Conservation (phyloP, 2,329 filamentous ascomycete genomes). For the Penicillium hordei region DNA sequence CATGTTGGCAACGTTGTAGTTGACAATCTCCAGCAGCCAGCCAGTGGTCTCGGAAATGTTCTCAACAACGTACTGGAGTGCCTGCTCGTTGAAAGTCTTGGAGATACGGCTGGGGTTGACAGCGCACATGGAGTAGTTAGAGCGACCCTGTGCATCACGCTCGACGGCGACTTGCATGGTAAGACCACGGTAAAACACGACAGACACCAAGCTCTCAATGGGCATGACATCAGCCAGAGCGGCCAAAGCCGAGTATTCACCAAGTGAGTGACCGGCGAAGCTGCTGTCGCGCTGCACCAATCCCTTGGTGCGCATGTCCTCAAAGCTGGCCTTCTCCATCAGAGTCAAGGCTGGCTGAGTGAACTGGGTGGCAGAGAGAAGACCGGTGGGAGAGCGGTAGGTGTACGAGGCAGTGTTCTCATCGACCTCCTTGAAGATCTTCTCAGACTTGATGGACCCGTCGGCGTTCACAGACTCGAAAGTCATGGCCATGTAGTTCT, state of each 20-base stretch:
- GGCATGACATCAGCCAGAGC: slow-evolving; percentile 98
- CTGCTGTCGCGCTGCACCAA: slow-evolving; percentile 94
- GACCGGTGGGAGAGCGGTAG: slow-evolving; percentile 89
- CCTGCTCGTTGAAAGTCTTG: slow-evolving; percentile 98
- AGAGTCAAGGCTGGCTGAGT: slow-evolving; percentile 95
- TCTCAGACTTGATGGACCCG: slow-evolving; percentile 93
- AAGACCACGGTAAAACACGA: slow-evolving; percentile 91
- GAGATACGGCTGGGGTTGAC: slow-evolving; percentile 98
- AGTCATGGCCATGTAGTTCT: slow-evolving; percentile 99
- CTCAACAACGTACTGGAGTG: slow-evolving; percentile 93
- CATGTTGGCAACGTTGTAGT: slow-evolving; percentile 76
- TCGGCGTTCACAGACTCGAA: slow-evolving; percentile 96
- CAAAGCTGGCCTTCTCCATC: slow-evolving; percentile 99
- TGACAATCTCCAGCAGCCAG: slow-evolving; percentile 98
- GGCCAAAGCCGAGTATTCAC: slow-evolving; percentile 95
- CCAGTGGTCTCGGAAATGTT: slow-evolving; percentile 90
- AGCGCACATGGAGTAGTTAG: slow-evolving; percentile 76
- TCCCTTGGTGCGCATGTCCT: slow-evolving; percentile 97
- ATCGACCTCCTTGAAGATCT: slow-evolving; percentile 97
- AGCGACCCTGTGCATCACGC: slow-evolving; percentile 11
- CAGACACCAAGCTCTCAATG: slow-evolving; percentile 97
- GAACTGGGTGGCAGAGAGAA: slow-evolving; percentile 96
- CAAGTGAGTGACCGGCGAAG: slow-evolving; percentile 95
- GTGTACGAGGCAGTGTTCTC: slow-evolving; percentile 95
- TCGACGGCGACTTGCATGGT: slow-evolving; percentile 14